Evolutionary conservation across 2,329 filamentous ascomycete species (phyloP).

Genomic region (Aureobasidium melanogenum): DNA sequence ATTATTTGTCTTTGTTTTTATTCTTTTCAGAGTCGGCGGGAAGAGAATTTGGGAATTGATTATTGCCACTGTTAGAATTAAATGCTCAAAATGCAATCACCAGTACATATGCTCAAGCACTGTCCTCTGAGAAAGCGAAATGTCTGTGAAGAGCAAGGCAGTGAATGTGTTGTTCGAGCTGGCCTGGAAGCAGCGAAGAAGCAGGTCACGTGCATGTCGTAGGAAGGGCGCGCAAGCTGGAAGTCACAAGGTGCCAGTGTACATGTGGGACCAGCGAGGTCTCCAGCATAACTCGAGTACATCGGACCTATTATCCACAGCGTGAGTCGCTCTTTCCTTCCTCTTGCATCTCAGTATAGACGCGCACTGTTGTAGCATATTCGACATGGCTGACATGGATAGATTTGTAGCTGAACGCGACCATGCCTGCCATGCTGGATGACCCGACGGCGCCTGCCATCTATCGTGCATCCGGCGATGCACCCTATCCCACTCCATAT

Average conservation of each 20-base stretch:
- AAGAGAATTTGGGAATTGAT: neutral
- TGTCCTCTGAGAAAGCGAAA: neutral
- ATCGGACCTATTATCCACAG: neutral
- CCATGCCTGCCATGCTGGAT: slow-evolving; percentile 70
- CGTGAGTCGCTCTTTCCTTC: neutral
- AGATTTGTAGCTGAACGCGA: neutral
- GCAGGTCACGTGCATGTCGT: neutral
- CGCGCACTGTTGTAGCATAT: neutral
- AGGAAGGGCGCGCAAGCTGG: neutral
- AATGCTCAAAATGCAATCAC: slow-evolving; percentile 1
- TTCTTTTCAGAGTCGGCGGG: neutral
- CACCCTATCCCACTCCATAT: slow-evolving; percentile 55
- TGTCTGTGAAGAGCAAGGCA: neutral
- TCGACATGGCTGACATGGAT: neutral
- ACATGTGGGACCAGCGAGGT: slow-evolving; percentile 6
- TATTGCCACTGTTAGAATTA: slow-evolving; percentile 5
- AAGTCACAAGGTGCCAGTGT: neutral
- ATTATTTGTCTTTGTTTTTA: slow-evolving; percentile 1
- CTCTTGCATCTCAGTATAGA: neutral
- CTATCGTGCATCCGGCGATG: slow-evolving; percentile 57
- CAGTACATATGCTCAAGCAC: neutral
- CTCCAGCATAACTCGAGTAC: slow-evolving; percentile 1
- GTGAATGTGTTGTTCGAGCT: neutral
- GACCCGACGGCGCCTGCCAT: slow-evolving; percentile 64
- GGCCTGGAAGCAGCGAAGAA: neutral